phyloP scores from a whole-genome alignment of 176 grass and related monocot genomes.

The Leersia perrieri region DNA sequence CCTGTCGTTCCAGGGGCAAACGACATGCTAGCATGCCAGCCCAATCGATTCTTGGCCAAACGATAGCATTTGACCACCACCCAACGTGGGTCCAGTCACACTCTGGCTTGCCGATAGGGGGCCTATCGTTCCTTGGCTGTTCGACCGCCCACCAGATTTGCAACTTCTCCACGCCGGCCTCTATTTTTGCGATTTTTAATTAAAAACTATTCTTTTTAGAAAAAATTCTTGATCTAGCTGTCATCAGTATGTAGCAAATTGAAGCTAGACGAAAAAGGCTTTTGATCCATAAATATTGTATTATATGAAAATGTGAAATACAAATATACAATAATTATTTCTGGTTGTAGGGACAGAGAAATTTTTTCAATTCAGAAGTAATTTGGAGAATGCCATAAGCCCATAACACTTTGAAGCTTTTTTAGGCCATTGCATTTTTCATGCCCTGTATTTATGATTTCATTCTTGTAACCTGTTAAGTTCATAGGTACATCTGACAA shows the following conservation, averaged over 20 bases:
- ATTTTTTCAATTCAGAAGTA: background rate
- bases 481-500: background rate
- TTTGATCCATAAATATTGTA: constrained; percentile 1
- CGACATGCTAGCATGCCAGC: too few species aligned
- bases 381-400: background rate
- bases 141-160: too few species aligned
- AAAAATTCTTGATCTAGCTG: background rate
- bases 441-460: background rate
- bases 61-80: too few species aligned
- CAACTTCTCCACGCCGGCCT: too few species aligned
- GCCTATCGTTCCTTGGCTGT: too few species aligned
- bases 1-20: too few species aligned
- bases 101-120: too few species aligned
- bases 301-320: constrained; percentile 5
- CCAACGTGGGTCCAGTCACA: too few species aligned
- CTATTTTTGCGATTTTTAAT: too few species aligned
- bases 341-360: background rate
- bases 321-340: background rate
- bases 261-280: background rate
- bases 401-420: background rate
- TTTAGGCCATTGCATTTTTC: background rate
- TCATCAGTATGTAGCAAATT: background rate
- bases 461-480: background rate
- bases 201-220: too few species aligned
- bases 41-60: too few species aligned